Conservation (phyloP, 306 rosid genomes). For the Acmispon strigosus region DNA sequence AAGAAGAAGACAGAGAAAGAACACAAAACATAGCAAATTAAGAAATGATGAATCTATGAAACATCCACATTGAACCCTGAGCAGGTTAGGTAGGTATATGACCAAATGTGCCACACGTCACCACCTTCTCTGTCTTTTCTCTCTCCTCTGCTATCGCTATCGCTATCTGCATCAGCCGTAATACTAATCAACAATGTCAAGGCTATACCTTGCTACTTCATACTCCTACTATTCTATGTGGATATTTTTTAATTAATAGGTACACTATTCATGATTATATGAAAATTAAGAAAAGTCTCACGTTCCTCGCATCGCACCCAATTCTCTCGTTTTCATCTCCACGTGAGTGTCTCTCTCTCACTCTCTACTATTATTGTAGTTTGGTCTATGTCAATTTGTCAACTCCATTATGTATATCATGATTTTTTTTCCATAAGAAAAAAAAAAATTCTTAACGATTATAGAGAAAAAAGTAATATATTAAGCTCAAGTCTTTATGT, state of each 20-base stretch:
- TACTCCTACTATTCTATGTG: too few species aligned
- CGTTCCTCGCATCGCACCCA: conserved; percentile 18
- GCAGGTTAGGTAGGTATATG: conserved; percentile 15
- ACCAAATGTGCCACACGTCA: conserved; percentile 22
- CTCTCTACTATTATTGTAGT: neutral
- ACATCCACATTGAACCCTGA: conserved; percentile 4
- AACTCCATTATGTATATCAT: neutral
- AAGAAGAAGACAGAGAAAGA: neutral
- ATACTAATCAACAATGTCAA: too few species aligned
- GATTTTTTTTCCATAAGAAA: too few species aligned
- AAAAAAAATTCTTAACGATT: too few species aligned
- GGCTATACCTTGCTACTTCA: too few species aligned
- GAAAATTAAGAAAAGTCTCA: neutral
- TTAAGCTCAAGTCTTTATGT: too few species aligned
- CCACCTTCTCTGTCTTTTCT: conserved; percentile 29
- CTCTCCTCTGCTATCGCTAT: neutral
- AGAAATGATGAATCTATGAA: neutral
- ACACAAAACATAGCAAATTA: neutral
- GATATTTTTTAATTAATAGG: too few species aligned
- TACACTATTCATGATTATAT: too few species aligned
- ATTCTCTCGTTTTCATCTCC: conserved; percentile 18
- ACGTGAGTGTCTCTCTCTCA: neutral
- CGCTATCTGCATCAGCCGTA: neutral
- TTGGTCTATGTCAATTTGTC: neutral
- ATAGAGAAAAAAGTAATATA: too few species aligned